Base-by-base conservation (phyloP, 768 basidiomycete species). In the Clitopilus passeckerianus region DNA sequence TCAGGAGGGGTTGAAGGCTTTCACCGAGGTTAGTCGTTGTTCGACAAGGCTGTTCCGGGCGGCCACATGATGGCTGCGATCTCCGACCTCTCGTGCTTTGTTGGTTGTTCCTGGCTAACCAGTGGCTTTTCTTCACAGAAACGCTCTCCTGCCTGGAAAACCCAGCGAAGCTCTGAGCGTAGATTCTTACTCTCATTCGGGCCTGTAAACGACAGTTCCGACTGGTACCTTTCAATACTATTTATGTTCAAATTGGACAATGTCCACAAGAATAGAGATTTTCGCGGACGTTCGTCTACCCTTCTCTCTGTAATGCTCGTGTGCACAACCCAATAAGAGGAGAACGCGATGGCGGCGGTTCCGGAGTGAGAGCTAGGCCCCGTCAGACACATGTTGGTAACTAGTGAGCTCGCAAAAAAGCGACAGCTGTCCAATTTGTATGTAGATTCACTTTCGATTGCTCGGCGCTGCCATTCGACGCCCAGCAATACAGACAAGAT, bases 1-100 rank as follows among this genome's bases (percentile, higher is more conserved):
- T 60, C 61, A 88, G 87, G 89, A 90, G 74, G 90, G 90, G 2
- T 70, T 91, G 35, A 74, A 75, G 62, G 90, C 90, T 4, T 91
- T 91, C 67, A 65, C 74, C 12, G 84, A 86, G 80, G 87, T 88
- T 61, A 64, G 79, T 53, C 56, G 54, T 58, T 63, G 16, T 30
- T 30, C 27, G 14, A 22, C 22, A 27, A 33, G 18, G 52, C 23
- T 53, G 50, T 6, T 18, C 14, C 52, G 30, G 27, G 3, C 12
- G n/a, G 33, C 16, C 52, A 37, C 34, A 50, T 50, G n/a, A 34
- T 34, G 30, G n/a, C 22, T 22, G 15, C 20, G 24, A 34, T 2
- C 14, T 23, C 18, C 54, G 8, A 30, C 24, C 37, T 24, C 5
- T 22, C 16, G 18, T 30, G 41, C 30, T 5, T n/a, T 41, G 12